phyloP scores from a whole-genome alignment of 176 grass and related monocot genomes.

The Secale cereale region DNA sequence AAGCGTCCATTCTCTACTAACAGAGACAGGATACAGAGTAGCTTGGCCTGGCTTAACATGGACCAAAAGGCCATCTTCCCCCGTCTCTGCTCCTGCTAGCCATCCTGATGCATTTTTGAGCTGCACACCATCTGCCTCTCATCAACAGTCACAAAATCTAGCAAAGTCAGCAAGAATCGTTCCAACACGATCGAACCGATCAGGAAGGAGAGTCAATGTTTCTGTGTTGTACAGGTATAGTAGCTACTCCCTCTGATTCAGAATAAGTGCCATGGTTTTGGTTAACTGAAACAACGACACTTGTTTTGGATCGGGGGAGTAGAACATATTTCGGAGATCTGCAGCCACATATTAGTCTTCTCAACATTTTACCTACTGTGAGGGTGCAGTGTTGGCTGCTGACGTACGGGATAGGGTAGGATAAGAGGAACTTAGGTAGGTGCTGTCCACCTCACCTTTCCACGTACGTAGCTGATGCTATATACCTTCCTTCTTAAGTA shows the following conservation, averaged over 20 bases:
- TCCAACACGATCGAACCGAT: background rate
- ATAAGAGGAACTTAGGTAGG: constrained; percentile 18
- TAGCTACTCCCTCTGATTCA: background rate
- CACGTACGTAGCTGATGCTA: constrained; percentile 1
- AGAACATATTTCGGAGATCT: background rate
- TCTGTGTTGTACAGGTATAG: background rate
- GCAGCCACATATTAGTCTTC: background rate
- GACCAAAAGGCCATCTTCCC: background rate
- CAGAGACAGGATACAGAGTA: background rate
- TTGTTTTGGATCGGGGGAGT: no score
- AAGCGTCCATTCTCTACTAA: background rate
- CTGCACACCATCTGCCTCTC: background rate
- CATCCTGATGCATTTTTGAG: background rate
- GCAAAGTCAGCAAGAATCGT: background rate
- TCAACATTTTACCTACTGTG: background rate
- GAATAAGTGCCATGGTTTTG: no score
- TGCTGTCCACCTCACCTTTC: constrained; percentile 38
- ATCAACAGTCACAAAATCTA: background rate
- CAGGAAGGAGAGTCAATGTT: background rate
- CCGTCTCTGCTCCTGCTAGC: background rate
- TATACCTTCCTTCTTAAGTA: constrained; percentile 23
- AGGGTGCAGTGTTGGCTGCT: background rate
- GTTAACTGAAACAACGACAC: no score
- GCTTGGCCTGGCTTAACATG: background rate
- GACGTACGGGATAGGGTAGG: background rate